Base-by-base conservation (phyloP, 129 eudicot species). In the Artemisia tridentata region DNA sequence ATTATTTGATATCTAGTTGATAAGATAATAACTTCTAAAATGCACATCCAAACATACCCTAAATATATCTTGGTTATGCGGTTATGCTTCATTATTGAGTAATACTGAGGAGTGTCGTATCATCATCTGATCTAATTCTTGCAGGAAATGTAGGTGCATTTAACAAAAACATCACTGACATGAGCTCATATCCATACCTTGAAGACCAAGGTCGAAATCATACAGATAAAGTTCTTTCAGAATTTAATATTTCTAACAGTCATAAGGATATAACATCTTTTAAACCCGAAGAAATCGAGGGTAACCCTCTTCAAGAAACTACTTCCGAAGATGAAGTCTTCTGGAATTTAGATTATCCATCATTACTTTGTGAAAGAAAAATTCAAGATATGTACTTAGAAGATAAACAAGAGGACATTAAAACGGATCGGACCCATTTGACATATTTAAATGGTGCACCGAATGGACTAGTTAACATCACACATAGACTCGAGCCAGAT, bases 401-500 rank as follows among this genome's bases (percentile, higher is more conserved):
- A 74, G 52, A 45, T 17, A 67, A 75, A 72, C 78, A 70, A 17
- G 88, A 71, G 67, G 65, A 59, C 23, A 75, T 59, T 11, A 71
- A 74, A 13, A 72, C 74, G 43, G 90, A 74, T 49, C 74, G 76
- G 71, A 72, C 67, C 21, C 80, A 67, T 38, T 60, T 79, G 18
- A 54, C 80, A 21, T 84, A 81, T 73, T 79, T 81, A 3, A 68
- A 68, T 10, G 77, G 70, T 50, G 23, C 82, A 41, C 73, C 88
- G 2, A 78, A 58, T 21, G 82, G 77, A 69, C 60, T 75, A 16
- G 79, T 71, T 29, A 93, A 93, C 84, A 84, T 92, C 67, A 85
- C 96, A n/a, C 97, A 93, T 69, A 67, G 98, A 79, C 87, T 93
- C 14, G 97, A 93, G 72, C 88, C 96, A 15, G 98, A 93, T 82